Conservation (phyloP, 2,329 filamentous ascomycete genomes). For the Apiospora marii region DNA sequence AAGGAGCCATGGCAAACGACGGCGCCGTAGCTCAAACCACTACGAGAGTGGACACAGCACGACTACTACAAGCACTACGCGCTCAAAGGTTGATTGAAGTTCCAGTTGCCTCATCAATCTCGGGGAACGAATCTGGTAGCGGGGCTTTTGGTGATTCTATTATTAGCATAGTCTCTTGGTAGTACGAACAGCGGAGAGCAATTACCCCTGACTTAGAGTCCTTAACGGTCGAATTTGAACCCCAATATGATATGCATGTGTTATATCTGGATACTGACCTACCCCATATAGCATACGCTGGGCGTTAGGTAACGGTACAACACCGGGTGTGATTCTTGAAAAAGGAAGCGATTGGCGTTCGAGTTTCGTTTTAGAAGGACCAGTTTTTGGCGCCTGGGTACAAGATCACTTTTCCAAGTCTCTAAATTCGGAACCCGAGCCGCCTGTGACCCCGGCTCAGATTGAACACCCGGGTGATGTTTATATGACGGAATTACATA, state of each 20-base stretch:
- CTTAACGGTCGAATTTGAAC: not conserved
- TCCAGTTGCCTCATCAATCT: not conserved
- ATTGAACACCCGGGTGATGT: too few relatives aligned
- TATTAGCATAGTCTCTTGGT: not conserved
- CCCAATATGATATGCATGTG: constrained; percentile 2
- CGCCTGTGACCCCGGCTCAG: too few relatives aligned
- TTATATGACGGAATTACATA: not conserved
- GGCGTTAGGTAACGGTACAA: too few relatives aligned
- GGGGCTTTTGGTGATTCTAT: not conserved
- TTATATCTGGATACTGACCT: not conserved
- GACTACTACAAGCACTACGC: constrained; percentile 7
- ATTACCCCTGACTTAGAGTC: not conserved
- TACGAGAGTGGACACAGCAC: constrained; percentile 1
- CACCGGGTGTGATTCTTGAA: too few relatives aligned
- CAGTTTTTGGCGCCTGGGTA: too few relatives aligned
- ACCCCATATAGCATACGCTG: not conserved
- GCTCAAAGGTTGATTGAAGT: constrained; percentile 1
- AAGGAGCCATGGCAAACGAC: not conserved
- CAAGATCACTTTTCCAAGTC: too few relatives aligned
- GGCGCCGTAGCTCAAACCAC: not conserved
- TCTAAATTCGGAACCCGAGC: too few relatives aligned
- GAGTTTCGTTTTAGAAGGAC: too few relatives aligned
- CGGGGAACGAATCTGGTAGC: not conserved
- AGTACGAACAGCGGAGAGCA: constrained; percentile 3
- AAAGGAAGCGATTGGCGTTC: too few relatives aligned